Evolutionary conservation across 164 flowering plant genomes (phyloP).

Genomic region (Stephania yunnanensis): DNA sequence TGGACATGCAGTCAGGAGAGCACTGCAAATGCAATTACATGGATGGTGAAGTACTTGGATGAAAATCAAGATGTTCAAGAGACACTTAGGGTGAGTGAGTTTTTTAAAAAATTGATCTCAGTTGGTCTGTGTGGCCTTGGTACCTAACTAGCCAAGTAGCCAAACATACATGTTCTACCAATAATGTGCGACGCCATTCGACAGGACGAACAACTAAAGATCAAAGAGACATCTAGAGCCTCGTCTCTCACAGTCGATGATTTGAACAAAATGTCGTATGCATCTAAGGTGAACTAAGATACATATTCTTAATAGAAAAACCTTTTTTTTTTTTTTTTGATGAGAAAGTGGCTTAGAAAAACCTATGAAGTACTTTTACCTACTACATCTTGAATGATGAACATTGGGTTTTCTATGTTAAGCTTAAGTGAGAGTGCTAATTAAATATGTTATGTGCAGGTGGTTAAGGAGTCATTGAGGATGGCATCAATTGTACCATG

Average conservation of each 20-base stretch:
- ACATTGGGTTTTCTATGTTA: too few relatives aligned
- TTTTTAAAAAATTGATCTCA: neutral
- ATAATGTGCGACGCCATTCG: neutral
- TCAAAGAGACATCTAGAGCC: conserved; percentile 17
- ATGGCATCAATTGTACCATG: conserved; percentile 60
- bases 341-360: too few relatives aligned
- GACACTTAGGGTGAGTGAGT: conserved; percentile 31
- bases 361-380: too few relatives aligned
- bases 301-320: too few relatives aligned
- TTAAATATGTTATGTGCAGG: conserved; percentile 25
- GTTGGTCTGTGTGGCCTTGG: neutral
- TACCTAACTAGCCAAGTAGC: neutral
- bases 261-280: conserved; percentile 51
- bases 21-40: conserved; percentile 68
- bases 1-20: conserved; percentile 47
- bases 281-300: conserved; percentile 40
- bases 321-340: too few relatives aligned
- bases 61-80: conserved; percentile 49
- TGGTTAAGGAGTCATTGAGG: conserved; percentile 57
- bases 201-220: conserved; percentile 35
- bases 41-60: conserved; percentile 73
- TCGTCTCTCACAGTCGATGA: conserved; percentile 38
- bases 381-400: too few relatives aligned
- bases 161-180: neutral
- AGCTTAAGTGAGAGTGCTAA: too few relatives aligned